phyloP scores from a whole-genome alignment of 164 flowering plant genomes.

The Liquidambar formosana region DNA sequence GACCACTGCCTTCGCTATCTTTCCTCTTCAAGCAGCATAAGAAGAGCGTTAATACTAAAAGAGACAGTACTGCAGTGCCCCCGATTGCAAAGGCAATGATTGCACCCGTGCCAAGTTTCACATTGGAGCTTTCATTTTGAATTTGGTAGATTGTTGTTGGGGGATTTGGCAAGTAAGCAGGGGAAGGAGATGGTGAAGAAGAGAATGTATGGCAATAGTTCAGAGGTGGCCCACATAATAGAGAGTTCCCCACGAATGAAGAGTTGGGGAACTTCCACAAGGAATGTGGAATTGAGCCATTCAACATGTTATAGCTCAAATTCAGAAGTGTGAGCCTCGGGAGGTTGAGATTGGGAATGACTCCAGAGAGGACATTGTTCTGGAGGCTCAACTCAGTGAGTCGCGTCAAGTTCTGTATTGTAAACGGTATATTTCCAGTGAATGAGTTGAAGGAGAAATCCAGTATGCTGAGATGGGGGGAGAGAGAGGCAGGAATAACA shows the following conservation, averaged over 20 bases:
- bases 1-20: conserved; percentile 18
- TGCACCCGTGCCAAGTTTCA: conserved; percentile 30
- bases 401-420: conserved; percentile 31
- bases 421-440: conserved; percentile 42
- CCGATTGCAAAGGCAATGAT: conserved; percentile 54
- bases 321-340: conserved; percentile 40
- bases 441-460: conserved; percentile 65
- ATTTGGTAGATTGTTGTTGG: conserved; percentile 18
- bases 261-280: conserved; percentile 48
- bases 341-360: conserved; percentile 39
- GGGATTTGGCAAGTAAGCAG: conserved; percentile 17
- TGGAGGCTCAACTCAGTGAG: conserved; percentile 47
- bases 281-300: conserved; percentile 49
- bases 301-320: conserved; percentile 52
- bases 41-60: conserved; percentile 26
- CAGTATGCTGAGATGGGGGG: conserved; percentile 36
- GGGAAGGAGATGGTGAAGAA: conserved; percentile 28
- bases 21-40: conserved; percentile 42
- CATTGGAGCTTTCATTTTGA: conserved; percentile 15
- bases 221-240: conserved; percentile 52
- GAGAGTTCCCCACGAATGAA: conserved; percentile 51
- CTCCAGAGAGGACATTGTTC: conserved; percentile 47
- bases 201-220: conserved; percentile 26
- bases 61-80: conserved; percentile 25
- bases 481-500: conserved; percentile 31